Percentiles rank a stretch among this genome's conserved stretches.
These are phyloP conservation scores for Podaxis sp. DNA, from an alignment of 768 basidiomycete genomes.

Conservation along the genomic window DNA sequence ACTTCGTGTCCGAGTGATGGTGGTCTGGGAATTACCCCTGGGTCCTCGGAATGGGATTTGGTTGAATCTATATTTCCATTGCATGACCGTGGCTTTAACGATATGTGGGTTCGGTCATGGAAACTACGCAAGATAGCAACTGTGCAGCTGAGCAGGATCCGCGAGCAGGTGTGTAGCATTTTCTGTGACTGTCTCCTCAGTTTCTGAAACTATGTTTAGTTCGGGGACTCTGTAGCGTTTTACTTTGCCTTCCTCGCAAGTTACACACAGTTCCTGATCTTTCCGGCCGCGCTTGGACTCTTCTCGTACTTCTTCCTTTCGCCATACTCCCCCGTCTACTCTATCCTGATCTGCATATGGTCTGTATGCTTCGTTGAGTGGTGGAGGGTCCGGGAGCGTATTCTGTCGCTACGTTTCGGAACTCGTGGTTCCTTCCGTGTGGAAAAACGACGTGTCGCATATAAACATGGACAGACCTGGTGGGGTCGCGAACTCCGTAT, in stretches of 20 bases:
- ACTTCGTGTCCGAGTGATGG: conserved; percentile 70
- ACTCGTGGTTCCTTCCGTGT: conserved; percentile 74
- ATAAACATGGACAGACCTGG: conserved; percentile 57
- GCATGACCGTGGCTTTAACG: conserved; percentile 81
- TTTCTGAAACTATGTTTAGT: conserved; percentile 27
- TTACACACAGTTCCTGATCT: conserved; percentile 75
- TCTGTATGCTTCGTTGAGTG: conserved; percentile 83
- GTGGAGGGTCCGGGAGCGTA: conserved; percentile 86
- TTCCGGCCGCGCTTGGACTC: conserved; percentile 70
- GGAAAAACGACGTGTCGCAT: conserved; percentile 65
- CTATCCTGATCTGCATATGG: conserved; percentile 76
- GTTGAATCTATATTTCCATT: conserved; percentile 79
- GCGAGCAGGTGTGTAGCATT: conserved; percentile 51
- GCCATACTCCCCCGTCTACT: conserved; percentile 76
- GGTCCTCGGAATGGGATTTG: conserved; percentile 68
- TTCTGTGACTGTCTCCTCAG: not conserved
- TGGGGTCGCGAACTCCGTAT: conserved; percentile 70
- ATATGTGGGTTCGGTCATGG: conserved; percentile 76
- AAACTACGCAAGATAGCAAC: conserved; percentile 58
- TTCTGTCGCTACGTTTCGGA: conserved; percentile 79
- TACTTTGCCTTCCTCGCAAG: conserved; percentile 88
- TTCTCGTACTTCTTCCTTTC: conserved; percentile 65
- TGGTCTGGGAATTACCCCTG: conserved; percentile 79
- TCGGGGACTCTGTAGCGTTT: conserved; percentile 78
- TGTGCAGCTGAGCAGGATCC: conserved; percentile 62